Evolutionary conservation across 768 basidiomycete species (phyloP), one percentile per base, ranked within the genome.

Genomic region (Daedalea quercina): DNA sequence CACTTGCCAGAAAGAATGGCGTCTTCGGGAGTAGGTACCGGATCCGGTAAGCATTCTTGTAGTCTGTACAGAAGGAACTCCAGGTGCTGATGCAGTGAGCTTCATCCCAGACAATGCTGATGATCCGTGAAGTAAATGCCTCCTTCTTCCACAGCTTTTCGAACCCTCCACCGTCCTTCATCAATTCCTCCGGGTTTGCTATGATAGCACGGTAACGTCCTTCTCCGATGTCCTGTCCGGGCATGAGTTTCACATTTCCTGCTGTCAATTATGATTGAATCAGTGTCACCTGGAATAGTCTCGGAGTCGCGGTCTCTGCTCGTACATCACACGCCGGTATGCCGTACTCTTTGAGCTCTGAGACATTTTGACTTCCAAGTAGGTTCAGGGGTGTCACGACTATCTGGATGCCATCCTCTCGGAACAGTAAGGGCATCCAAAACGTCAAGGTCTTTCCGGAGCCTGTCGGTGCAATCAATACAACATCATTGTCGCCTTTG

Each of bases 61-160:
- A 76, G n/a, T 70, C 67, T 3, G 59, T 60, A 0, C 70, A 58
- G 54, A 76, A 76, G 2, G 37, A 44, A 11, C 65, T 65, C 74
- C 74, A 75, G 43, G 65, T 58, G n/a, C 62, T 69, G 19, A 72
- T 63, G 48, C 72, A 73, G 44, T 76, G 73, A 0, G 60, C 73
- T 55, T 76, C 71, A 50, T 76, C 73, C 28, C 72, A 63, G 7
- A 65, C 61, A 13, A 72, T 51, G 54, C 61, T 60, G 11, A 73
- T 54, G 3, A 68, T 48, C 3, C 50, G 44, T 9, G 52, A 43
- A 0, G 54, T 57, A 48, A 70, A 70, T 6, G 23, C 23, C 1
- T 44, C 19, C 17, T 57, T 55, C 37, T 65, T 59, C 60, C 55
- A 63, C 2, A 69, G 51, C 3, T 35, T 44, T 23, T 62, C 57